phyloP scores from a whole-genome alignment of 2,329 filamentous ascomycete species.

The Penicillium sumatraense region DNA sequence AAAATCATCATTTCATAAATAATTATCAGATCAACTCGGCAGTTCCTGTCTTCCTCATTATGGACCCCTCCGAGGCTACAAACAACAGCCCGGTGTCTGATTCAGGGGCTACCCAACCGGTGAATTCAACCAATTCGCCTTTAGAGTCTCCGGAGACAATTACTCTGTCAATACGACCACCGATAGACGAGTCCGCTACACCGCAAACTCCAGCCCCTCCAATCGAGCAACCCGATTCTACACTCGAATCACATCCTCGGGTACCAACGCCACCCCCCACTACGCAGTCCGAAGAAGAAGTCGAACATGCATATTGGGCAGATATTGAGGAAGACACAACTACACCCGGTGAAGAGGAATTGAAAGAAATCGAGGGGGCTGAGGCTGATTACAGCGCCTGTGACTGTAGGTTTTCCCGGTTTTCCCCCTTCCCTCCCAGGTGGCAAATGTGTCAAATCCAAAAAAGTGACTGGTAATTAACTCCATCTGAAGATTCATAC shows the following conservation, averaged over 20 bases:
- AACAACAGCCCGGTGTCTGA: slow-evolving; percentile 1
- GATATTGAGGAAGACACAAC: slow-evolving; percentile 62
- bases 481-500: slow-evolving; percentile 50
- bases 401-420: slow-evolving; percentile 52
- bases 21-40: background rate
- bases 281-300: slow-evolving; percentile 14
- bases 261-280: slow-evolving; percentile 24
- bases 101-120: background rate
- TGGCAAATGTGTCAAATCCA: background rate
- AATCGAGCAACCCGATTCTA: background rate
- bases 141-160: slow-evolving; percentile 1
- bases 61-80: slow-evolving; percentile 14
- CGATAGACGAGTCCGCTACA: slow-evolving; percentile 2
- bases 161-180: background rate
- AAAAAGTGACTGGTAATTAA: background rate
- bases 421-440: slow-evolving; percentile 11
- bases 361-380: slow-evolving; percentile 59
- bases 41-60: background rate
- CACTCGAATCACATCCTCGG: slow-evolving; percentile 10
- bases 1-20: background rate
- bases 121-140: slow-evolving; percentile 2
- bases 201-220: background rate
- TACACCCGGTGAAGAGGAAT: slow-evolving; percentile 60
- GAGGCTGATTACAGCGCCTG: slow-evolving; percentile 58
- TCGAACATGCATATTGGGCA: slow-evolving; percentile 55